Percentiles rank a stretch among this genome's conserved stretches.
Evolutionary conservation across 345 rosid genomes (phyloP).

Genomic region (Citrus australasica): DNA sequence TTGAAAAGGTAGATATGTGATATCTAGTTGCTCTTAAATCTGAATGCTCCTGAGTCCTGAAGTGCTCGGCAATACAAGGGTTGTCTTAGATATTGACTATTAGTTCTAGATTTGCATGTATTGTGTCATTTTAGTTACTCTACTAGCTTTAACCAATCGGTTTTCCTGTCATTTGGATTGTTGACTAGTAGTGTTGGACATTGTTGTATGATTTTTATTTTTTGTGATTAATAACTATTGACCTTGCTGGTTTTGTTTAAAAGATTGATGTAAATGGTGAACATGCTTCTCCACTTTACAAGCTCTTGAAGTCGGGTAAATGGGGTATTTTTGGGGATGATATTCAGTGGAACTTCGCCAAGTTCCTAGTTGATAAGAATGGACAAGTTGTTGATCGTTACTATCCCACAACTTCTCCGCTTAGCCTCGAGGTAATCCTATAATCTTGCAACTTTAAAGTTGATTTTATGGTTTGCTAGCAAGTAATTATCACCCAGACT

Average conservation of each 20-base stretch:
- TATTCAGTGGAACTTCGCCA: slow-evolving; percentile 92
- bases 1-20: slow-evolving; percentile 54
- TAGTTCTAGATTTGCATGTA: neutral
- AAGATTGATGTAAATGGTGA: slow-evolving; percentile 89
- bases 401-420: slow-evolving; percentile 87
- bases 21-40: neutral
- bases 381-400: slow-evolving; percentile 75
- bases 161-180: neutral
- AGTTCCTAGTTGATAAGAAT: slow-evolving; percentile 78
- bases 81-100: neutral
- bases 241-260: slow-evolving; percentile 1
- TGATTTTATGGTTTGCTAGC: neutral
- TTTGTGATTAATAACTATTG: neutral
- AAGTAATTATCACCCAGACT: neutral
- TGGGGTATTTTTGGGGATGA: slow-evolving; percentile 81
- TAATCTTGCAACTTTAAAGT: neutral
- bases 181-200: neutral
- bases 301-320: slow-evolving; percentile 79
- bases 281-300: slow-evolving; percentile 64
- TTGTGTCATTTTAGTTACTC: neutral
- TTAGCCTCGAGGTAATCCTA: slow-evolving; percentile 59
- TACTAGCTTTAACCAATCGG: neutral
- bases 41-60: neutral
- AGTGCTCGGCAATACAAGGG: too few species aligned
- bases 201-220: neutral